A percentile compares a stretch with the other conserved stretches of the same genome.
Conservation (phyloP, 2,329 filamentous ascomycete species). For the Ilyonectria robusta region DNA sequence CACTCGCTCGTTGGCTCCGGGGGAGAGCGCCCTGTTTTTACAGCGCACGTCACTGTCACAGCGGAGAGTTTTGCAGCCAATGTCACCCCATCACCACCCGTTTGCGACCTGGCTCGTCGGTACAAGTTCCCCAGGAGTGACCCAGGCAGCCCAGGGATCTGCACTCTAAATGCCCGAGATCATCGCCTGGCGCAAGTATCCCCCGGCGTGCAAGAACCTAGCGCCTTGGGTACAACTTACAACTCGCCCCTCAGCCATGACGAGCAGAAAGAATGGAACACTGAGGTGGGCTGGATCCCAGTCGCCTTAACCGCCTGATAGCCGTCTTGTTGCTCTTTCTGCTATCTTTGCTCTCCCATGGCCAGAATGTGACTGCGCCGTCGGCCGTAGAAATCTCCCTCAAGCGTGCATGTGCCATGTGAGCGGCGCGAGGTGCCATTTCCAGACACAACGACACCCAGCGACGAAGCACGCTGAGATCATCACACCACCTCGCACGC, state of each 20-base stretch:
- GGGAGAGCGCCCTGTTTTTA: neutral
- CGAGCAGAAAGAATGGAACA: neutral
- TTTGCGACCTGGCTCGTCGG: neutral
- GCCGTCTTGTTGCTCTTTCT: neutral
- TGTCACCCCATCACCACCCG: neutral
- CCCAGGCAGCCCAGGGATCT: neutral
- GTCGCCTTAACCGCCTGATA: neutral
- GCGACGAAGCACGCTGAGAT: conserved; percentile 9
- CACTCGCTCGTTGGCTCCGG: neutral
- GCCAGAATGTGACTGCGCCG: neutral
- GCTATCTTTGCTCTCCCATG: neutral
- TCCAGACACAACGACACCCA: neutral
- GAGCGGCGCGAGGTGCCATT: conserved; percentile 6
- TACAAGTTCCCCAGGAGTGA: neutral
- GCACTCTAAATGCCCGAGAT: neutral
- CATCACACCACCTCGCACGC: conserved; percentile 12
- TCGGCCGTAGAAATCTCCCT: neutral
- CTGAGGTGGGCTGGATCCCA: neutral
- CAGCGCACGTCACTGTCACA: neutral
- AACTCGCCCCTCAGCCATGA: neutral
- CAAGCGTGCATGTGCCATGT: conserved; percentile 4
- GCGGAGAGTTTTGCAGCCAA: neutral
- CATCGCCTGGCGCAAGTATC: neutral
- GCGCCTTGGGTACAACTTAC: neutral
- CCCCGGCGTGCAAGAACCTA: no score